Evolutionary conservation across 2,329 filamentous ascomycete genomes (phyloP).

Genomic region (Didymella keratinophila): DNA sequence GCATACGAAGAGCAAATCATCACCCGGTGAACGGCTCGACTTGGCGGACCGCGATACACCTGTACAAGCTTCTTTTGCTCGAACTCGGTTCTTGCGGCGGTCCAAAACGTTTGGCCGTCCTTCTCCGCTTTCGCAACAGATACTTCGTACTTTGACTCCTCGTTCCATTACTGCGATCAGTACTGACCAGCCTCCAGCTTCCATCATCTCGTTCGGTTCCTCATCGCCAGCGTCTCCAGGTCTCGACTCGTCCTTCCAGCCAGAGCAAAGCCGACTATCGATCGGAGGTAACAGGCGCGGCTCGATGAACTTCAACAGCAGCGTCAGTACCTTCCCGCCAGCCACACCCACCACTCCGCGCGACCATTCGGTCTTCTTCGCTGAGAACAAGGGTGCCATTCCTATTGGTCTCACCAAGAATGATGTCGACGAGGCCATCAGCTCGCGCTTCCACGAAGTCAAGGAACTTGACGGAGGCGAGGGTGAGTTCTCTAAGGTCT

Average conservation of each 20-base stretch:
- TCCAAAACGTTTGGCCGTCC: constrained; percentile 48
- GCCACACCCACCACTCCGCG: constrained; percentile 80
- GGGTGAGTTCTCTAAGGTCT: constrained; percentile 94
- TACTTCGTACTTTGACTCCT: constrained; percentile 26
- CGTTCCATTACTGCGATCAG: constrained; percentile 4
- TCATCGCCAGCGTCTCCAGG: constrained; percentile 77
- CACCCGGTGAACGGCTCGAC: constrained; percentile 44
- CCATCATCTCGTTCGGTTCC: constrained; percentile 63
- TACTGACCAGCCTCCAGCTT: constrained; percentile 59
- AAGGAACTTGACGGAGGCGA: constrained; percentile 73
- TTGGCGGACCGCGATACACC: constrained; percentile 36
- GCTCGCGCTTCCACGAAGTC: constrained; percentile 79
- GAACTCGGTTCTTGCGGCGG: constrained; percentile 51
- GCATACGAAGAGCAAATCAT: constrained; percentile 44
- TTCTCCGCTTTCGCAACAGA: constrained; percentile 52
- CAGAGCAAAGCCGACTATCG: constrained; percentile 82
- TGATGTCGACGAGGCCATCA: constrained; percentile 78
- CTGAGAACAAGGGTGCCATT: constrained; percentile 66
- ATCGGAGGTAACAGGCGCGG: constrained; percentile 69
- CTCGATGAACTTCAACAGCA: constrained; percentile 47
- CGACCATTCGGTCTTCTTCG: constrained; percentile 65
- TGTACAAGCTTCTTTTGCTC: constrained; percentile 44
- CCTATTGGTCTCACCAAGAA: constrained; percentile 69
- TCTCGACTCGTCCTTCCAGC: constrained; percentile 74
- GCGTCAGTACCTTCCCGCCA: constrained; percentile 66